Percentiles rank a stretch among this genome's conserved stretches.
phyloP scores from a whole-genome alignment of 2,329 filamentous ascomycete genomes.

The Colletotrichum cereale region DNA sequence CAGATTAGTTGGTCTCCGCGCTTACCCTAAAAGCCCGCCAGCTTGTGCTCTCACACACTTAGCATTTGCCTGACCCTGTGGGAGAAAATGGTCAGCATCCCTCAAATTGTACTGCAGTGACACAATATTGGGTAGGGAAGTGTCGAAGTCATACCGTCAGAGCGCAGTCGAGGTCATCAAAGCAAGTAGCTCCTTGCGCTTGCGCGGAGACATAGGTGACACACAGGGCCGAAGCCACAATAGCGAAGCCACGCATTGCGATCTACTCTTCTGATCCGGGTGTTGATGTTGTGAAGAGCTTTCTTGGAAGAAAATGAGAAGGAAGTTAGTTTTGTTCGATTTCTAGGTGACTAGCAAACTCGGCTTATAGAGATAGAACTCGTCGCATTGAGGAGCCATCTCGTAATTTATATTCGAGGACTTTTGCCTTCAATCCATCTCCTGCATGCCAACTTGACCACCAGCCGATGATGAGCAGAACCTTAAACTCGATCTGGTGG shows the following conservation, averaged over 20 bases:
- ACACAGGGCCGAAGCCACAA: constrained; percentile 30
- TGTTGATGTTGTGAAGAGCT: not conserved
- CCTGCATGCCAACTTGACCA: not conserved
- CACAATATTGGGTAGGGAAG: too few relatives aligned
- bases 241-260: constrained; percentile 22
- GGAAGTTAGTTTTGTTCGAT: not conserved
- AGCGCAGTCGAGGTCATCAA: constrained; percentile 32
- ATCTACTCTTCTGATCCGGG: not conserved
- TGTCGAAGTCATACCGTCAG: constrained; percentile 12
- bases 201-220: constrained; percentile 31
- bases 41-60: constrained; percentile 35
- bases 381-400: not conserved
- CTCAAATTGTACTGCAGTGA: not conserved
- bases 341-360: not conserved
- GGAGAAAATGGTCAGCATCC: not conserved
- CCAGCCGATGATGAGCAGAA: not conserved
- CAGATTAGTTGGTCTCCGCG: not conserved
- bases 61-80: constrained; percentile 30
- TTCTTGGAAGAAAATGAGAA: not conserved
- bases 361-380: not conserved
- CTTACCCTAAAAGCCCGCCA: constrained; percentile 28
- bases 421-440: not conserved
- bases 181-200: constrained; percentile 34
- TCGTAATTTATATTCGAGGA: constrained; percentile 19
- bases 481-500: not conserved